These are phyloP conservation scores for Solanum peruvianum DNA, from an alignment of 257 asterid species.

Conservation along the genomic window DNA sequence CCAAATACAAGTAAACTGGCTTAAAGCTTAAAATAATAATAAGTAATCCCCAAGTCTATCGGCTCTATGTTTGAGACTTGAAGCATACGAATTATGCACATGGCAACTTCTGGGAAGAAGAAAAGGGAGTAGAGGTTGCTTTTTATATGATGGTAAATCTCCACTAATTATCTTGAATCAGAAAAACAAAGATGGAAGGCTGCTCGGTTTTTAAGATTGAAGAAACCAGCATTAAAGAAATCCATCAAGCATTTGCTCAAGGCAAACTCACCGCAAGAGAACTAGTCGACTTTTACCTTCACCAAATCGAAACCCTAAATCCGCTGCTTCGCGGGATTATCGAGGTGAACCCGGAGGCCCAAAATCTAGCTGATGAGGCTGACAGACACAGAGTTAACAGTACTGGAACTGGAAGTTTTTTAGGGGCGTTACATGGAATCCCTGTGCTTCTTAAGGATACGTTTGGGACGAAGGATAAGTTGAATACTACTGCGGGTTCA, in stretches of 20 bases:
- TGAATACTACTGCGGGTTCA: conserved; percentile 59
- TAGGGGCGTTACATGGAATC: conserved; percentile 36
- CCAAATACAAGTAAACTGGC: neutral
- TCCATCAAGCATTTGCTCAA: conserved; percentile 19
- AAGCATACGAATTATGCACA: neutral
- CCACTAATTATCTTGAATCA: neutral
- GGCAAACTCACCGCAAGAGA: conserved; percentile 21
- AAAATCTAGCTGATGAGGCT: conserved; percentile 37
- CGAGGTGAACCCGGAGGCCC: conserved; percentile 60
- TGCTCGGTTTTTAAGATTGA: conserved; percentile 15
- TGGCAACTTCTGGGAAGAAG: neutral
- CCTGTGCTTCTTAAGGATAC: conserved; percentile 82
- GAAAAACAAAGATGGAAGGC: neutral
- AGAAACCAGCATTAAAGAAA: conserved; percentile 37
- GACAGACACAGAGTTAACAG: conserved; percentile 10
- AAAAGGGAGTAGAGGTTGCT: neutral
- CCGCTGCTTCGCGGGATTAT: conserved; percentile 49
- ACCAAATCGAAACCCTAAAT: conserved; percentile 38
- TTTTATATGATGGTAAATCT: too few relatives aligned
- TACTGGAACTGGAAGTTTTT: neutral
- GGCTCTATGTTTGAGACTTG: neutral
- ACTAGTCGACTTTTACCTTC: conserved; percentile 31
- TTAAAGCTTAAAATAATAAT: neutral
- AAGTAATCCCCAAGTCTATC: neutral
- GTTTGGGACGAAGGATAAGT: conserved; percentile 45